A percentile compares a stretch with the other conserved stretches of the same genome.
Evolutionary conservation across 2,329 filamentous ascomycete genomes (phyloP).

Genomic region (Metarhizium brunneum): DNA sequence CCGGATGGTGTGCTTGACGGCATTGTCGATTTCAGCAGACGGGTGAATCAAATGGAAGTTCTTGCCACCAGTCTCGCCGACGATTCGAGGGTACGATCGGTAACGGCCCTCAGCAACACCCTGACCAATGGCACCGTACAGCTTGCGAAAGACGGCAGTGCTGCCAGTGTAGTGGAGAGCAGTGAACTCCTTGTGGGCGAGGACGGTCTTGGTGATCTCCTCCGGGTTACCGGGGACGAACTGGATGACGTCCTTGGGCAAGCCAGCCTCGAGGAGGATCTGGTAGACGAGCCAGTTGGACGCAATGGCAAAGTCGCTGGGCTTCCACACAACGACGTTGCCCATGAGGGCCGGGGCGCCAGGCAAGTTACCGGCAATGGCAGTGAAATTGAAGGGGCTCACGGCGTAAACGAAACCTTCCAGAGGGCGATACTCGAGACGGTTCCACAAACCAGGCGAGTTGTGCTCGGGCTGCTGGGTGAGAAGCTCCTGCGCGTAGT

Average conservation of each 20-base stretch:
- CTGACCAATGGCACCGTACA: conserved; percentile 78
- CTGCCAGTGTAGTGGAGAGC: conserved; percentile 94
- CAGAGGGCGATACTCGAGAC: conserved; percentile 78
- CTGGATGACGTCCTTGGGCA: conserved; percentile 84
- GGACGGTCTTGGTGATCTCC: conserved; percentile 68
- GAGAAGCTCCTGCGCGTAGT: conserved; percentile 88
- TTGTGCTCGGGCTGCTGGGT: conserved; percentile 79
- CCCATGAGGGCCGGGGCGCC: conserved; percentile 79
- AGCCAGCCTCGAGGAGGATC: conserved; percentile 82
- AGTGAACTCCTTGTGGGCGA: conserved; percentile 72
- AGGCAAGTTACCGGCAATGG: conserved; percentile 81
- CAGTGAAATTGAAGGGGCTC: conserved; percentile 95
- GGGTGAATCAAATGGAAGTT: conserved; percentile 83
- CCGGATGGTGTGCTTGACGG: conserved; percentile 72
- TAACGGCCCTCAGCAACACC: conserved; percentile 78
- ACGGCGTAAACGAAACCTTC: conserved; percentile 95
- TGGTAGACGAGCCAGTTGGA: conserved; percentile 86
- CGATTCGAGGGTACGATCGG: conserved; percentile 75
- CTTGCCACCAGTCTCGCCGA: conserved; percentile 88
- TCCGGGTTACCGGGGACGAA: conserved; percentile 85
- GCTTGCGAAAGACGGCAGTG: conserved; percentile 79
- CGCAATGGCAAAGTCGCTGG: conserved; percentile 80
- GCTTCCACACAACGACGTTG: conserved; percentile 96
- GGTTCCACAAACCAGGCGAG: conserved; percentile 80
- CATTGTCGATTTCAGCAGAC: conserved; percentile 69